Base-by-base conservation (phyloP, 164 flowering plant genomes). In the Echeveria elegans region DNA sequence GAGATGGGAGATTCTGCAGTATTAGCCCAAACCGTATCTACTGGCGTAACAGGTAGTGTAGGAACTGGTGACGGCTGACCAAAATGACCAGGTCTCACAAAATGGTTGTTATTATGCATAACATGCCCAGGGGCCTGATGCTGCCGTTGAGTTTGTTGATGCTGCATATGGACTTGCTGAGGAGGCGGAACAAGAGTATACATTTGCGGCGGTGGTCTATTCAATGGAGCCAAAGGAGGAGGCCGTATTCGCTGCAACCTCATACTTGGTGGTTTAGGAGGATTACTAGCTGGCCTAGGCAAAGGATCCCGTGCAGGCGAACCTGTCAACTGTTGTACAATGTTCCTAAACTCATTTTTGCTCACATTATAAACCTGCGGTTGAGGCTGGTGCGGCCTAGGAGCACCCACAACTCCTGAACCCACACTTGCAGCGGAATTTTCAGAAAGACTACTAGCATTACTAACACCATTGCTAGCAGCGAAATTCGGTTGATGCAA, bases 1-100 rank as follows among this genome's bases (percentile, higher is more conserved):
- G 97, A 86, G 34, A 89, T 82, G 2, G 97, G 98, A 59, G 97
- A 94, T 73, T n/a, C n/a, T n/a, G n/a, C n/a, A n/a, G n/a, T n/a
- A n/a, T n/a, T n/a, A n/a, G n/a, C n/a, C n/a, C n/a, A 85, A 66
- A 40, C 66, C 1, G 78, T 36, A 8, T 84, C 86, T 18, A 78
- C 80, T 1, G 77, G 87, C 6, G 75, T 58, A 6, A 70, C 10
- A 0, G 81, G 81, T 5, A 73, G 83, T 63, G 74, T 61, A n/a
- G 77, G 71, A 30, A 75, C 48, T 0, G 82, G 77, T 1, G 79
- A 70, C 9, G 73, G 82, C 37, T 76, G n/a, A n/a, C n/a, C n/a
- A n/a, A n/a, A n/a, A n/a, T n/a, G n/a, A n/a, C n/a, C n/a, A n/a
- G n/a, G n/a, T n/a, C n/a, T n/a, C n/a, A n/a, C n/a, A n/a, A n/a